Base-by-base conservation (phyloP, 441 rosid genomes). In the Flueggea neowawraea region DNA sequence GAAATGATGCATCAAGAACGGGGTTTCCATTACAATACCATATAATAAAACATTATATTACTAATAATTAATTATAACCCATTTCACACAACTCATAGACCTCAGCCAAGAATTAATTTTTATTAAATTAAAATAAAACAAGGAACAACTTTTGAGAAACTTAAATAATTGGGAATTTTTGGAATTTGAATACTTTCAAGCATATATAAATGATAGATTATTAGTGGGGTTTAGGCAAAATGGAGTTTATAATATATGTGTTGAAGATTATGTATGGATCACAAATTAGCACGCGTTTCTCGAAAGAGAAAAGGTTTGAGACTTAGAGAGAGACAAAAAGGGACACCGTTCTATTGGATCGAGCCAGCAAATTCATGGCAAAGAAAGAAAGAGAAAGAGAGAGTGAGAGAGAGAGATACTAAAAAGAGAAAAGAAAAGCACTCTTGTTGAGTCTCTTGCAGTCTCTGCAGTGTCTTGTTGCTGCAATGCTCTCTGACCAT, bases 1-100 rank as follows among this genome's bases (percentile, higher is more conserved):
- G 83, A 64, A 84, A 84, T 86, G 93, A 86, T 86, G 80, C 84
- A 69, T 69, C 81, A 67, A 73, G 80, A 77, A 86, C 84, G 82
- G 86, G 75, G 78, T 78, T 77, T 62, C 64, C 73, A 62, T 72
- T 73, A 68, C 53, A 72, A 52, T 63, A 55, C 7, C 49, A 61
- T 60, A 50, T 45, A 60, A 36, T 36, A 36, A 36, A 36, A 36
- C 41, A 36, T 5, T 22, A 36, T 0, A 36, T 36, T 36, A 36
- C 41, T 36, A 36, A 5, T 36, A 36, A 47, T 47, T 47, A 47
- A 10, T 47, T 3, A 10, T 47, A 47, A 47, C 12, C 12, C 50
- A 47, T 47, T 47, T 10, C 50, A 47, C 50, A 47, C 14, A 47
- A 47, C 50, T 47, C 50, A 47, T 11, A 47, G 50, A 47, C 14